These are phyloP conservation scores for Ceratocystis colombiana DNA, from an alignment of 2,329 filamentous ascomycete genomes.

Conservation along the genomic window DNA sequence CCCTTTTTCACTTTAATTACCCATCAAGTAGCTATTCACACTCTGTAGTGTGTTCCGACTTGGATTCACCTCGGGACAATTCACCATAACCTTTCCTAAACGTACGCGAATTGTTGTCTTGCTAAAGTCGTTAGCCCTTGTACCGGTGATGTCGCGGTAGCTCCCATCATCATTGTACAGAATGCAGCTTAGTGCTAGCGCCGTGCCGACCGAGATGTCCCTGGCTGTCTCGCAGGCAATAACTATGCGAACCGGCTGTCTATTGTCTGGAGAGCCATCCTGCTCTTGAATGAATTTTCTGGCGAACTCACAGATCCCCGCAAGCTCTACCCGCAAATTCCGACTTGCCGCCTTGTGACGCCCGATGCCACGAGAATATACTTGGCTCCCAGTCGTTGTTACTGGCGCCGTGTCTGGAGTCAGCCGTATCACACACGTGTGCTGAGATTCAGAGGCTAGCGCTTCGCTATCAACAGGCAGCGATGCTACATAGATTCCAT, in stretches of 20 bases:
- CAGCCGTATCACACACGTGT: constrained; percentile 34
- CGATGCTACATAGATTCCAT: constrained; percentile 34
- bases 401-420: constrained; percentile 37
- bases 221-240: constrained; percentile 67
- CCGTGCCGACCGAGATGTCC: constrained; percentile 69
- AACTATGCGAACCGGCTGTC: constrained; percentile 34
- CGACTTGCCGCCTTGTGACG: constrained; percentile 70
- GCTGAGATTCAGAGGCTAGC: constrained; percentile 31
- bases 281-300: not conserved
- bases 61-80: constrained; percentile 70
- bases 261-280: not conserved
- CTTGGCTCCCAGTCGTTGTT: constrained; percentile 35
- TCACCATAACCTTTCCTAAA: constrained; percentile 72
- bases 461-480: constrained; percentile 29
- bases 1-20: constrained; percentile 32
- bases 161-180: constrained; percentile 57
- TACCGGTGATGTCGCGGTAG: constrained; percentile 27
- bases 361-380: constrained; percentile 46
- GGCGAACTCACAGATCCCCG: constrained; percentile 50
- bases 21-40: constrained; percentile 83
- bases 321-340: constrained; percentile 64
- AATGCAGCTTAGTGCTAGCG: constrained; percentile 65
- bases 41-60: constrained; percentile 78
- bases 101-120: constrained; percentile 69
- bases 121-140: constrained; percentile 39